These are phyloP conservation scores for Hypoxylon lienhwacheense DNA, from an alignment of 495 filamentous ascomycete genomes.

Conservation along the genomic window DNA sequence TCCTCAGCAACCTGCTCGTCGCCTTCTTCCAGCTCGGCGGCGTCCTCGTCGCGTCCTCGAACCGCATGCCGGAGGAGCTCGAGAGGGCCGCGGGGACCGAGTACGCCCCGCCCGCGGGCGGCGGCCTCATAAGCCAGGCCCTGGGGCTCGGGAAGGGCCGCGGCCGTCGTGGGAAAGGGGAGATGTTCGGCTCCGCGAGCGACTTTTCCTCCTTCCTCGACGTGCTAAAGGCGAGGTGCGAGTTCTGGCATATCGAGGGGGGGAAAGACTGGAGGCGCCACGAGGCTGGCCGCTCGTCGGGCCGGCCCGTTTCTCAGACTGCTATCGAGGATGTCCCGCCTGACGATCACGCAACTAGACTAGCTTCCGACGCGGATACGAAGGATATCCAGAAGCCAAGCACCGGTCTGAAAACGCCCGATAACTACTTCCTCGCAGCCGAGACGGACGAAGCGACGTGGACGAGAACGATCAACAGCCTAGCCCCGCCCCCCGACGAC, in stretches of 20 bases:
- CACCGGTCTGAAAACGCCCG: constrained; percentile 21
- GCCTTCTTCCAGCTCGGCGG: constrained; percentile 73
- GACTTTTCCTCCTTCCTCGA: constrained; percentile 71
- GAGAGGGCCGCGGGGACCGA: constrained; percentile 66
- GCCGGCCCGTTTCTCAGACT: background rate
- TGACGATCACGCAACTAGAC: constrained; percentile 1
- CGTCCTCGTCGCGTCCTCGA: constrained; percentile 70
- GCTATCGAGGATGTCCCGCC: constrained; percentile 7
- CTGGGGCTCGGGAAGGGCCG: constrained; percentile 39
- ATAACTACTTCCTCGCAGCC: constrained; percentile 38
- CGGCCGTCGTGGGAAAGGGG: constrained; percentile 34
- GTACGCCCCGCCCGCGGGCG: constrained; percentile 53
- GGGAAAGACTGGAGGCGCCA: constrained; percentile 64
- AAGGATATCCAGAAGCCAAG: constrained; percentile 6
- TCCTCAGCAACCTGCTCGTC: constrained; percentile 70
- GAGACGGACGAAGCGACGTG: constrained; percentile 23
- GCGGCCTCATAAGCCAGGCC: constrained; percentile 53
- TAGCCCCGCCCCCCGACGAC: constrained; percentile 2
- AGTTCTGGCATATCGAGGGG: constrained; percentile 73
- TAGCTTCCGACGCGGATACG: background rate
- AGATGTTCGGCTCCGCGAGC: constrained; percentile 55
- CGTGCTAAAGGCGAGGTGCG: constrained; percentile 66
- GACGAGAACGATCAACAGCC: constrained; percentile 9
- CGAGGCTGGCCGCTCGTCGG: constrained; percentile 39
- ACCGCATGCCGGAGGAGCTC: constrained; percentile 73